Base-by-base conservation (phyloP, 2,329 filamentous ascomycete species). In the Kalmusia sp. region DNA sequence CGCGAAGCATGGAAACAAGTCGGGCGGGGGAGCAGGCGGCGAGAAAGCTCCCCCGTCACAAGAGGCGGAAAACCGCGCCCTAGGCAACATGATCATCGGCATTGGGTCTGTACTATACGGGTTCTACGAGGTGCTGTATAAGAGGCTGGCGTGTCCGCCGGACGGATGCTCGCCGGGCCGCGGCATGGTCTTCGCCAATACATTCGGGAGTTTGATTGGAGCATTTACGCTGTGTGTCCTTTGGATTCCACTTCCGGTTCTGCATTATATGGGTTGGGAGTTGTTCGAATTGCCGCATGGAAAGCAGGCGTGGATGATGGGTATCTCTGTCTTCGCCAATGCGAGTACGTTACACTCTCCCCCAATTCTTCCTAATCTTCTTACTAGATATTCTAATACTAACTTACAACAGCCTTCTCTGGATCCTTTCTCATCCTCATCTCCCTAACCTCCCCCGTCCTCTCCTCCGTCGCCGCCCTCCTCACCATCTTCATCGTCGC, bases 401-500 rank as follows among this genome's bases (percentile, higher is more conserved):
- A 52, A 68, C 53, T 3, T 24, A 17, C 17, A 17, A 11, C 33
- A 81, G 82, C 86, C 0, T 99, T 99, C 72, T 95, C 92, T 9
- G 95, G 95, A 21, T 91, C 88, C 17, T 98, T 98, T 80, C 82
- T 98, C 6, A 90, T 96, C 28, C 83, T 99, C 48, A 98, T 99
- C 68, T 92, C 88, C 14, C 82, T 99, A 24, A 99, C 95, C 0
- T 93, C 89, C 15, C 95, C 95, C 0, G 95, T 99, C 2, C 81
- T 99, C 4, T 93, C 89, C 52, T 96, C 90, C 15, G 95, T 99
- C 9, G 95, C 95, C 1, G 92, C 93, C 2, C 84, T 99, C 6
- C 81, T 99, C 40, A 99, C 95, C 19, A 99, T 99, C 62, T 98
- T 99, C 81, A 86, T 98, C 55, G 95, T 99, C 6, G 95, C 93